Percentiles rank a stretch among this genome's conserved stretches.
Conservation (phyloP, 129 eudicot species). For the Calendula officinalis region DNA sequence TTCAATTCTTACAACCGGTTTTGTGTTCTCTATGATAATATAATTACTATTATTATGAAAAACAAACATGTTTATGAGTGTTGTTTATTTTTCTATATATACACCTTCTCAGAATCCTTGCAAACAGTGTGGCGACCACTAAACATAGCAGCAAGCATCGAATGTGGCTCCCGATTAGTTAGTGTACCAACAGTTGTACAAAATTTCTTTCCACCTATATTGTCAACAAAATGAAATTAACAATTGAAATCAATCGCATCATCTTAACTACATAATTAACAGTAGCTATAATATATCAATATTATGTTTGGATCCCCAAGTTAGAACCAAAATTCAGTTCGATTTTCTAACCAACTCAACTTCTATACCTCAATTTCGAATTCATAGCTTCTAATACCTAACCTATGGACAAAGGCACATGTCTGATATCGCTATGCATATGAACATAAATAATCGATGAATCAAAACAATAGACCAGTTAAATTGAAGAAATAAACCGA, state of each 20-base stretch:
- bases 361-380: constrained; percentile 3
- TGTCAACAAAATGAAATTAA: neutral
- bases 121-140: constrained; percentile 85
- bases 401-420: neutral
- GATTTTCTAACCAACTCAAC: constrained; percentile 7
- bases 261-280: neutral
- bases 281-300: neutral
- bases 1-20: neutral
- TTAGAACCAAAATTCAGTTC: constrained; percentile 8
- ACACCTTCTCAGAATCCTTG: constrained; percentile 73
- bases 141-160: constrained; percentile 99
- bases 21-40: neutral
- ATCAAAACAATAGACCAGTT: neutral
- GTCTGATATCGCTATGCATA: neutral
- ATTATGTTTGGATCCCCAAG: neutral
- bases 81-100: neutral
- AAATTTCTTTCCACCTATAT: constrained; percentile 80
- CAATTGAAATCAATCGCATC: constrained; percentile 2
- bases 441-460: constrained; percentile 3
- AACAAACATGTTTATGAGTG: constrained; percentile 4
- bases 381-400: neutral
- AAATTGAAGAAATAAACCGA: neutral
- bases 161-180: constrained; percentile 87
- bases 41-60: neutral
- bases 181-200: constrained; percentile 80